Conservation (phyloP, 805 yeast species). For the Teunomyces panamensis region DNA sequence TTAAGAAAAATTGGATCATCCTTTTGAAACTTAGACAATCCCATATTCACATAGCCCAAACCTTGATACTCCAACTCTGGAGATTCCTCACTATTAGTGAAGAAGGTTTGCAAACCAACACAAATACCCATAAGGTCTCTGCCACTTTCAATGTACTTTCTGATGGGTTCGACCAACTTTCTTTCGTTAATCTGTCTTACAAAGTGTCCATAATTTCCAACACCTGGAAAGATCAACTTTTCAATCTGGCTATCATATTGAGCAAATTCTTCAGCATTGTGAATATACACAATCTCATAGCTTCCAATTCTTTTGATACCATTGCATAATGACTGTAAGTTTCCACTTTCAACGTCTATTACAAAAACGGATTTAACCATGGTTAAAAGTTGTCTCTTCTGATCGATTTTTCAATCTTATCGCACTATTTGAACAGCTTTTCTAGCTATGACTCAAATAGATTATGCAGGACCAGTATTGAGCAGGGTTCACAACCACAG, state of each 20-base stretch:
- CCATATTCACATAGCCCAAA: conserved; percentile 43
- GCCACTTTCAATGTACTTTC: conserved; percentile 68
- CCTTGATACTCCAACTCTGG: conserved; percentile 61
- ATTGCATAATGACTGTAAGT: conserved; percentile 81
- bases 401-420: not conserved
- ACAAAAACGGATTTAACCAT: conserved; percentile 50
- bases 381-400: not conserved
- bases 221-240: conserved; percentile 86
- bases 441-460: conserved; percentile 1
- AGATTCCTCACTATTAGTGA: conserved; percentile 72
- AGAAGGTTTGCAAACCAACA: conserved; percentile 90
- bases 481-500: not conserved
- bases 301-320: conserved; percentile 76
- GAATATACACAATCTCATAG: conserved; percentile 60
- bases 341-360: conserved; percentile 93
- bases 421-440: not conserved
- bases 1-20: conserved; percentile 30
- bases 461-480: not conserved
- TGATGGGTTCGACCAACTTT: conserved; percentile 64
- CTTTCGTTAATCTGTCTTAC: conserved; percentile 63
- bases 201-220: conserved; percentile 95
- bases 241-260: conserved; percentile 41
- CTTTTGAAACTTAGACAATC: conserved; percentile 54
- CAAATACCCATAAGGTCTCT: conserved; percentile 94
- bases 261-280: conserved; percentile 53